Conservation (phyloP, 768 basidiomycete species). For the Podaxis sp. region DNA sequence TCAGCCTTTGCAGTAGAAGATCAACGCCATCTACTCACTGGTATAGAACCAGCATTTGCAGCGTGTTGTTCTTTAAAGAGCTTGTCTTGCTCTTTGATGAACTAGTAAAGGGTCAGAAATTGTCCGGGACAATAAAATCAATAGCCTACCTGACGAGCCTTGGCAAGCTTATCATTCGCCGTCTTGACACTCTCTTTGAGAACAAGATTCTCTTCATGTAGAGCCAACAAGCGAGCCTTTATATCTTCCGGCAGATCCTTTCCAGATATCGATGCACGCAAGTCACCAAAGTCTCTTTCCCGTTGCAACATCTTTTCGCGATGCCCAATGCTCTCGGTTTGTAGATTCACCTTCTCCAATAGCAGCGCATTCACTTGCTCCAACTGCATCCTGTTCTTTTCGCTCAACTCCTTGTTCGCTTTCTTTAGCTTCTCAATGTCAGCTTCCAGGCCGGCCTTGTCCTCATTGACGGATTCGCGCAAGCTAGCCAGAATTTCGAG, state of each 20-base stretch:
- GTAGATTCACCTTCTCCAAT: slow-evolving; percentile 87
- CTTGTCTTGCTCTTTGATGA: slow-evolving; percentile 91
- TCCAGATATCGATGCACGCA: slow-evolving; percentile 54
- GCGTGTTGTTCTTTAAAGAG: slow-evolving; percentile 82
- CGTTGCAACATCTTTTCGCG: slow-evolving; percentile 84
- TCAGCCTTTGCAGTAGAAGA: neutral
- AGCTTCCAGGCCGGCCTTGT: slow-evolving; percentile 72
- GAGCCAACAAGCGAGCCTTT: slow-evolving; percentile 66
- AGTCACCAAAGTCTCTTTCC: slow-evolving; percentile 81
- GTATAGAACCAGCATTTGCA: slow-evolving; percentile 44
- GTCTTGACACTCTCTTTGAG: slow-evolving; percentile 74
- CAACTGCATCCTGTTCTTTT: slow-evolving; percentile 89
- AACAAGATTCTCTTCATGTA: slow-evolving; percentile 77
- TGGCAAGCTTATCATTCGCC: slow-evolving; percentile 71
- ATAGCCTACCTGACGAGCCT: slow-evolving; percentile 65
- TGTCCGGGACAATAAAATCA: neutral
- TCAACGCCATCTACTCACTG: slow-evolving; percentile 35
- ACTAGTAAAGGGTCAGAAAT: slow-evolving; percentile 41
- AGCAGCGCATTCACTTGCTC: slow-evolving; percentile 86
- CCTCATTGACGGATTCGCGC: slow-evolving; percentile 86
- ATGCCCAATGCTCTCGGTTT: slow-evolving; percentile 88
- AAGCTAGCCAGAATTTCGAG: slow-evolving; percentile 84
- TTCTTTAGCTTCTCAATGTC: slow-evolving; percentile 65
- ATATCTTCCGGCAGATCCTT: slow-evolving; percentile 83
- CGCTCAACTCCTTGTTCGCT: slow-evolving; percentile 67